A percentile compares a stretch with the other conserved stretches of the same genome.
Conservation (phyloP, 495 filamentous ascomycete genomes). For the Pseudomonodictys pantanalensis region DNA sequence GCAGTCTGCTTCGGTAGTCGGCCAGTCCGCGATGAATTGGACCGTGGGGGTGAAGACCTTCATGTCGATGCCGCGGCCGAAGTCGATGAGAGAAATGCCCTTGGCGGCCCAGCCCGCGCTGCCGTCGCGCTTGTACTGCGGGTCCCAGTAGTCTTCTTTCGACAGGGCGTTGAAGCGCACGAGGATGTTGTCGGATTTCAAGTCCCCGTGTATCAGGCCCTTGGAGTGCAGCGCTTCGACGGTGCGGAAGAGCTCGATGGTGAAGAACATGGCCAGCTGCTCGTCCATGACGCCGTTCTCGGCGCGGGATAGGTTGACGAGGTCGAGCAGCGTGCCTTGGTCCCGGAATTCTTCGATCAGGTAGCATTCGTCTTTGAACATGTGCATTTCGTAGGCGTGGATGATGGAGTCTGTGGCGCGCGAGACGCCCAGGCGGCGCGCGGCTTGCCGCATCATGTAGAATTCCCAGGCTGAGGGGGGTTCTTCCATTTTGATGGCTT, state of each 20-base stretch:
- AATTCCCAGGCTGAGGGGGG: constrained; percentile 93
- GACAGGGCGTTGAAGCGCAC: constrained; percentile 67
- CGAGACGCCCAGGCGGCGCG: constrained; percentile 65
- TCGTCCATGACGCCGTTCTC: constrained; percentile 80
- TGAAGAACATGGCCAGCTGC: constrained; percentile 86
- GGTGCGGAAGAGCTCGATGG: constrained; percentile 85
- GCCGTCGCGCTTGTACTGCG: constrained; percentile 69
- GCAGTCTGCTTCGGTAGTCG: constrained; percentile 77
- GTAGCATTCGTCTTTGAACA: constrained; percentile 82
- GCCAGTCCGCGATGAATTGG: constrained; percentile 94
- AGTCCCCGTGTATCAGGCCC: constrained; percentile 82
- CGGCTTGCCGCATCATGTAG: constrained; percentile 83
- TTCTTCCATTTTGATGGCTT: constrained; percentile 91
- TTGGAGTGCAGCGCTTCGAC: constrained; percentile 80
- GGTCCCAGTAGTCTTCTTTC: constrained; percentile 47
- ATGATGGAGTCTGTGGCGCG: constrained; percentile 74
- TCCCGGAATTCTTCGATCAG: constrained; percentile 82
- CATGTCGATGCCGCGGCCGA: constrained; percentile 94
- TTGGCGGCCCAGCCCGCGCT: constrained; percentile 73
- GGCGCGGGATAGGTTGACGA: constrained; percentile 79
- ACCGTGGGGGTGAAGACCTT: constrained; percentile 70
- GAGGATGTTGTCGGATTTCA: constrained; percentile 94
- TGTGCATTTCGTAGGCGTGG: constrained; percentile 78
- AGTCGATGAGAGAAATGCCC: constrained; percentile 86
- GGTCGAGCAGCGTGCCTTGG: constrained; percentile 88